Evolutionary conservation across 2,329 filamentous ascomycete genomes (phyloP), one percentile per base, ranked within the genome.

Genomic region (Claviceps cyperi): DNA sequence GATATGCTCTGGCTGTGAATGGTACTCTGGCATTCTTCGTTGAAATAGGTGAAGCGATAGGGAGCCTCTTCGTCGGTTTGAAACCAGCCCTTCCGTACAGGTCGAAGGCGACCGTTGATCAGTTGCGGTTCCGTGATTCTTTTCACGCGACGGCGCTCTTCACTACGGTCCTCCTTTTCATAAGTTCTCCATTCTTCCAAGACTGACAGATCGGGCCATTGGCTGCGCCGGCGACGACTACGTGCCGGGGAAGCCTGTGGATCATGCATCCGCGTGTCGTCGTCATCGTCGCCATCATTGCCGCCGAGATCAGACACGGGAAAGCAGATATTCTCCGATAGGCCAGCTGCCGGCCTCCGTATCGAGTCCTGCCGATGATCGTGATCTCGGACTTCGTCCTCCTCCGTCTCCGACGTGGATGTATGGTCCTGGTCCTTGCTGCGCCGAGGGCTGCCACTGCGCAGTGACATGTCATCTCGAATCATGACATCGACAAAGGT

Each of bases 11-110:
- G 87, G 53, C 89, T 92, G 66, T 98, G 92, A 54, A 98, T 94
- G 0, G 92, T 98, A 64, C 86, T 94, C 59, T 88, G 84, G 50
- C 97, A 88, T 55, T 95, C 88, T 63, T 97, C 92, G 65, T 97
- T 97, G 74, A 98, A 98, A 66, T 98, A 98, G 0, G 92, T 97
- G 64, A 96, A 98, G 24, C 92, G 80, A 64, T 94, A 97, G 0
- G 92, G 92, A 0, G 84, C 81, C 56, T 96, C 91, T 53, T 95
- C 90, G 55, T 92, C 86, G 49, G 86, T 81, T 39, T 84, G 79
- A 63, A 88, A 91, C 91, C 91, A 98, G 14, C 78, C 78, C 57
- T 77, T 78, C 55, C 85, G 81, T 39, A 86, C 80, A 13, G 90
- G 89, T 5, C 92, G 81, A 43, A 98, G 70, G 49, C 92, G 80